Conservation (phyloP, 108 stramenopile species). For the Chaetoceros muelleri region DNA sequence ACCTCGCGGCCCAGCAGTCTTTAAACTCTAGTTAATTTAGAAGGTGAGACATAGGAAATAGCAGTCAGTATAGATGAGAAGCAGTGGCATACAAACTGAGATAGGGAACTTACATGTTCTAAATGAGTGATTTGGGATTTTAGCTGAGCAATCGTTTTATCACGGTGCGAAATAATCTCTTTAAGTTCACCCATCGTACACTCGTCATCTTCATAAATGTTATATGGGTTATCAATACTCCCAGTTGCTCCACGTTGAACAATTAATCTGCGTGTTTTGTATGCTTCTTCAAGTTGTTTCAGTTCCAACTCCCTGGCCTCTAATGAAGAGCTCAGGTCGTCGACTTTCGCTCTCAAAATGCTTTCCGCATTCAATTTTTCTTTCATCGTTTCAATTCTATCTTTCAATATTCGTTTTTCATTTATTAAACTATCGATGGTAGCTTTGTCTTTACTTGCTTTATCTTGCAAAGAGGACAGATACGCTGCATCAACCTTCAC, state of each 20-base stretch:
- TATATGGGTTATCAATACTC: too few species aligned
- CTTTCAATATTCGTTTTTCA: neutral
- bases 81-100: neutral
- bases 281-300: neutral
- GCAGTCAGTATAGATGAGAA: too few species aligned
- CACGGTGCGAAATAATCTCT: neutral
- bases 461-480: neutral
- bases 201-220: neutral
- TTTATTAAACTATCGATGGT: neutral
- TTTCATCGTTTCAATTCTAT: neutral
- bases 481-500: neutral
- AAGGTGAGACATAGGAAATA: neutral
- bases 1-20: neutral
- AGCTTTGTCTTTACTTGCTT: neutral
- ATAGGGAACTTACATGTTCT: neutral
- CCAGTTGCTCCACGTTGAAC: too few species aligned
- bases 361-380: neutral
- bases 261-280: too few species aligned
- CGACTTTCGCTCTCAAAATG: neutral
- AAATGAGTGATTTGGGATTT: neutral
- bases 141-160: neutral
- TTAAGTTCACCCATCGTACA: neutral
- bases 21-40: neutral
- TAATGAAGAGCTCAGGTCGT: neutral
- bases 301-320: neutral